Evolutionary conservation across 2,329 filamentous ascomycete genomes (phyloP), one percentile per base, ranked within the genome.

Genomic region (Microsporum audouinii): DNA sequence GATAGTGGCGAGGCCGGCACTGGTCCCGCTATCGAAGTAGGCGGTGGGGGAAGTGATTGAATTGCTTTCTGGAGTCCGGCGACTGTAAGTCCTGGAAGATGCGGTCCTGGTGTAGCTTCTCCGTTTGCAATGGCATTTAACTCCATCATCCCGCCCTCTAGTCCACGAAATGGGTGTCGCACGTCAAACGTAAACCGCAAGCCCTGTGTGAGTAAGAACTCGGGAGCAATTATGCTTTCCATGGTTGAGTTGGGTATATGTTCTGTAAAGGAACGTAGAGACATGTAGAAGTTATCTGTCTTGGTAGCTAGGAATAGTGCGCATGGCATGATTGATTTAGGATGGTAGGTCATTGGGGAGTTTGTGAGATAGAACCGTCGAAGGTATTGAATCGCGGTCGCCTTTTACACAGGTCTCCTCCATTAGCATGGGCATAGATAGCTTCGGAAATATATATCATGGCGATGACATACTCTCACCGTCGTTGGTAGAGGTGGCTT

Each of bases 311-410:
- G 88, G 78, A 95, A 97, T 60, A 99, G 82, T 39, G 88, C 89
- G 34, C 91, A 94, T 71, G 91, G 89, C 71, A 95, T 85, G 66
- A 97, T 88, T 65, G 90, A 86, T 64, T 89, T 88, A 0, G 91
- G 92, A 64, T 92, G 89, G 72, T 99, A 97, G 34, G 91, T 96
- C 89, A 97, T 96, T 69, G 91, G 84, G 45, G 89, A 95, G 76
- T 97, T 96, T 70, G 88, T 92, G 41, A 96, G 82, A 77, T 97
- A 99, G 80, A 99, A 97, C 62, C 94, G 88, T 61, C 89, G 88
- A 63, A 99, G 82, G 72, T 95, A 96, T 70, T 95, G 85, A 63
- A 92, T 88, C 2, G 90, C 89, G 5, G 91, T 96, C 31, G 88
- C 85, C 81, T 84, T 58, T 61, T 39, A 36, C 23, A 58, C 4